Evolutionary conservation across 495 filamentous ascomycete species (phyloP).

Genomic region (Aspergillus funiculosus): DNA sequence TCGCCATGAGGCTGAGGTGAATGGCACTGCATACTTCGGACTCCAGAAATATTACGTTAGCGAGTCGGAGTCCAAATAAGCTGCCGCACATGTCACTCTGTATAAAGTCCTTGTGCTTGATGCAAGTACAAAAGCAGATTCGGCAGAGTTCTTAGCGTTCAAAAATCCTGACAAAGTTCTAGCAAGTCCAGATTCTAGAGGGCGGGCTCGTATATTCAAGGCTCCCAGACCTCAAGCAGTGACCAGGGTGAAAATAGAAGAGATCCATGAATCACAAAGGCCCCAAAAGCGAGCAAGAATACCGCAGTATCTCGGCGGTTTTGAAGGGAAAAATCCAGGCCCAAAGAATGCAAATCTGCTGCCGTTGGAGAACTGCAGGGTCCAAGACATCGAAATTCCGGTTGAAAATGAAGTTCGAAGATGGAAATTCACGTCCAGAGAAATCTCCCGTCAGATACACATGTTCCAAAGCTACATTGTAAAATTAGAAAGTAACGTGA

Average conservation of each 20-base stretch:
- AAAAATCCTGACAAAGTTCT: background rate
- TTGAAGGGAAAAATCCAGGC: background rate
- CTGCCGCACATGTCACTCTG: constrained; percentile 27
- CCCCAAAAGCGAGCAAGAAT: background rate
- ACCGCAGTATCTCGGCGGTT: background rate
- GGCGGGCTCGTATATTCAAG: background rate
- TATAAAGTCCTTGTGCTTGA: constrained; percentile 20
- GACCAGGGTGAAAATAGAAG: background rate
- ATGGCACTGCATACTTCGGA: constrained; percentile 13
- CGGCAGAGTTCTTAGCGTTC: constrained; percentile 1
- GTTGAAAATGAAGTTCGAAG: constrained; percentile 7
- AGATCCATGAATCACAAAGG: background rate
- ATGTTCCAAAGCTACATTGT: background rate
- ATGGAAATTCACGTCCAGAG: constrained; percentile 17
- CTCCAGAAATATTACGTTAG: constrained; percentile 14
- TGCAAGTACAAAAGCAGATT: background rate
- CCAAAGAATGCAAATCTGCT: constrained; percentile 20
- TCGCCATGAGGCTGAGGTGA: constrained; percentile 25
- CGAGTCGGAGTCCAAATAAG: constrained; percentile 24
- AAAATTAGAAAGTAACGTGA: constrained; percentile 21
- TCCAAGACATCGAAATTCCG: constrained; percentile 12
- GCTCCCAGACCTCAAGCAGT: background rate
- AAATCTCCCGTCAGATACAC: constrained; percentile 11
- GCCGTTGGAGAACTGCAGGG: constrained; percentile 20
- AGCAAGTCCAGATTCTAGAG: background rate